Evolutionary conservation across 306 rosid genomes (phyloP).

Genomic region (Prunus salicina): DNA sequence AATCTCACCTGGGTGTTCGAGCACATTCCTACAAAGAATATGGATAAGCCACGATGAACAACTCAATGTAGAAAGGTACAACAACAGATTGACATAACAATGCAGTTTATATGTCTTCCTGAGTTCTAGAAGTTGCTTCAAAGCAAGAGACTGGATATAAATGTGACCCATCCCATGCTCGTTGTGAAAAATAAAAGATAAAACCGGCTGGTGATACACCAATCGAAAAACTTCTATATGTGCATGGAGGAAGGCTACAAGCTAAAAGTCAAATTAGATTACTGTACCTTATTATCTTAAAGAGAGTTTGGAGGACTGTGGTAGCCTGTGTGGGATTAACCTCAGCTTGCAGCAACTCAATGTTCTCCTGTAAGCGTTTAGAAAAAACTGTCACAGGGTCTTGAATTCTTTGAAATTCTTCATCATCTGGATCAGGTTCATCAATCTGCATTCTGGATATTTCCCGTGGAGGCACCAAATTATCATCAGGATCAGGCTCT

Average conservation of each 20-base stretch:
- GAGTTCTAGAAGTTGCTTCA: not conserved
- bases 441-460: constrained; percentile 44
- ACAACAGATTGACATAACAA: not conserved
- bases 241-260: not conserved
- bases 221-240: not conserved
- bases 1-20: constrained; percentile 72
- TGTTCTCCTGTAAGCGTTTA: constrained; percentile 57
- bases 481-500: constrained; percentile 54
- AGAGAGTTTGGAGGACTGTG: constrained; percentile 60
- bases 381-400: constrained; percentile 59
- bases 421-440: constrained; percentile 88
- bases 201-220: not conserved
- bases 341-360: constrained; percentile 59
- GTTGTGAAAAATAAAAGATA: not conserved
- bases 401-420: constrained; percentile 73
- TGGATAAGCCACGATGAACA: not conserved
- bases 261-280: not conserved
- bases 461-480: constrained; percentile 31
- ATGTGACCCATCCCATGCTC: not conserved
- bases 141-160: not conserved
- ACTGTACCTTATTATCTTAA: constrained; percentile 70
- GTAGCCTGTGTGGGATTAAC: constrained; percentile 50
- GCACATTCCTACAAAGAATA: constrained; percentile 60
- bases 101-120: not conserved
- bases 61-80: constrained; percentile 18